These are phyloP conservation scores for Uromyces viciae-fabae DNA, from an alignment of 1,284 basidiomycete genomes.

Conservation along the genomic window DNA sequence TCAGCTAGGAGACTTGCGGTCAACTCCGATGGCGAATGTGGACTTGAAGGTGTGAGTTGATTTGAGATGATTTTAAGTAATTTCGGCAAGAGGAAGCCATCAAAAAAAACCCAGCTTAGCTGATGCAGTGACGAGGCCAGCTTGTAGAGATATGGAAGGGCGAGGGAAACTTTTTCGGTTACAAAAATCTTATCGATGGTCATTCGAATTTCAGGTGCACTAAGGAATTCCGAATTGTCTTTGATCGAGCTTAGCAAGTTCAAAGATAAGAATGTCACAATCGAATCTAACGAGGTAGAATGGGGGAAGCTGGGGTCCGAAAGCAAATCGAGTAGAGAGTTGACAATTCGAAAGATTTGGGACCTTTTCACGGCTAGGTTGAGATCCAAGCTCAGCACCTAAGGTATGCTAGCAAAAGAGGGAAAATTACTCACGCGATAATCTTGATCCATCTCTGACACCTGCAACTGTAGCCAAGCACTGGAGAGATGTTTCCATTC, in stretches of 20 bases:
- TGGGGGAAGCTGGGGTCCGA: neutral
- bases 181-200: slow-evolving; percentile 19
- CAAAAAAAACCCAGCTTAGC: slow-evolving; percentile 31
- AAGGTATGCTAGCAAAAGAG: neutral
- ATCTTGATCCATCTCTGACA: slow-evolving; percentile 33
- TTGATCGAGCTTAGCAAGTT: slow-evolving; percentile 30
- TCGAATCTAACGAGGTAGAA: neutral
- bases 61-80: slow-evolving; percentile 2
- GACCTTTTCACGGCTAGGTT: slow-evolving; percentile 3
- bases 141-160: slow-evolving; percentile 6
- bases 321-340: slow-evolving; percentile 4
- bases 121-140: slow-evolving; percentile 28
- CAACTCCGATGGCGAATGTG: neutral
- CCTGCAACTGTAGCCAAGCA: slow-evolving; percentile 32
- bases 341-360: slow-evolving; percentile 13
- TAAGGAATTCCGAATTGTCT: slow-evolving; percentile 24
- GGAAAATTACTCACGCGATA: slow-evolving; percentile 18
- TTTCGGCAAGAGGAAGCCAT: slow-evolving; percentile 33
- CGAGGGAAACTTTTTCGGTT: neutral
- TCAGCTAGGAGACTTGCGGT: slow-evolving; percentile 34
- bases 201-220: slow-evolving; percentile 19
- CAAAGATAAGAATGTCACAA: slow-evolving; percentile 15
- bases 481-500: slow-evolving; percentile 22
- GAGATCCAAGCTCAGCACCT: neutral
- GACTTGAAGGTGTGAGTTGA: slow-evolving; percentile 3